Evolutionary conservation across 441 rosid species (phyloP).

Genomic region (Kokia cookei): DNA sequence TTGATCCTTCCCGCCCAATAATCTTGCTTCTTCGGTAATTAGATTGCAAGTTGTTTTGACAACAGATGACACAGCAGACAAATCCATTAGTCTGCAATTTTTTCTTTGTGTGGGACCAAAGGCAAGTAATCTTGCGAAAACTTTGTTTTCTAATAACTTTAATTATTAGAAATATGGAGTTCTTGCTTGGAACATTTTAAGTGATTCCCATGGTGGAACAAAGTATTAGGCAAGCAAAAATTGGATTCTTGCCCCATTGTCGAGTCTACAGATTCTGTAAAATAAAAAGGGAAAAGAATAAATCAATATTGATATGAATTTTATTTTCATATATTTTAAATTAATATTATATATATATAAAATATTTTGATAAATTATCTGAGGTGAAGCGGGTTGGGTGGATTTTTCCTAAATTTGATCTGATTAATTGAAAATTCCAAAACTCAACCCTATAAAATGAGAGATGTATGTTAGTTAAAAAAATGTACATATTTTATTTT

Average conservation of each 20-base stretch:
- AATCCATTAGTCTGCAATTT: not conserved
- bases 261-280: too few relatives aligned
- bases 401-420: too few relatives aligned
- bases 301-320: too few relatives aligned
- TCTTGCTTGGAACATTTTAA: not conserved
- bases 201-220: not conserved
- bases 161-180: not conserved
- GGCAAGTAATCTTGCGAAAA: not conserved
- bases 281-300: not conserved
- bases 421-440: too few relatives aligned
- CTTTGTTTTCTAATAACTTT: not conserved
- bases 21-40: slow-evolving; percentile 13
- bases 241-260: not conserved
- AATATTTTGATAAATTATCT: too few relatives aligned
- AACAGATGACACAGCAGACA: slow-evolving; percentile 15
- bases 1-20: slow-evolving; percentile 13
- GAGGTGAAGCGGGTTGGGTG: too few relatives aligned
- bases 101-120: not conserved
- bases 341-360: too few relatives aligned
- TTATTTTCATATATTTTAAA: too few relatives aligned
- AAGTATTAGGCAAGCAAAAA: not conserved
- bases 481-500: too few relatives aligned
- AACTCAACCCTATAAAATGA: too few relatives aligned
- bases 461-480: too few relatives aligned
- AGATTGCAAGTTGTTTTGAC: slow-evolving; percentile 15